Evolutionary conservation across 495 filamentous ascomycete genomes (phyloP), one percentile per base, ranked within the genome.

Genomic region (Penicillium verhagenii): DNA sequence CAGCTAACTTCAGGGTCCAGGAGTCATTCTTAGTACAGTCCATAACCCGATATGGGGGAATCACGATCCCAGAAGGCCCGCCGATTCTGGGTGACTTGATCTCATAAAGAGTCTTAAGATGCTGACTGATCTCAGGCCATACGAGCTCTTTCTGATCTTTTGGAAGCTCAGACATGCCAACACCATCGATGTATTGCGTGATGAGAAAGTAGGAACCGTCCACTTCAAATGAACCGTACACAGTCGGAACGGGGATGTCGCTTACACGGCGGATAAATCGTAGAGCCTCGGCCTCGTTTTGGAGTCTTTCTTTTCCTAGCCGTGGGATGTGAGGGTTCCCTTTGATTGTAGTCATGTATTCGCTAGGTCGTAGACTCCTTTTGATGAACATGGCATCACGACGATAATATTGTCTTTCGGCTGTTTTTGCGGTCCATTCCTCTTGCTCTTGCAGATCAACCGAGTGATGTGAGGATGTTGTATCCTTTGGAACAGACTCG

Each of bases 381-480:
- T 60, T 60, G 19, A 60, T 60, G 20, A 56, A 61, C 23, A 53
- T 50, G 18, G 31, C 50, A 43, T 24, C 56, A 25, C 25, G 25
- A 26, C 45, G 50, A 19, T 59, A 54, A 29, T 59, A 59, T 2
- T 24, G 51, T 59, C 56, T 59, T 45, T 59, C 56, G 16, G 56
- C 49, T n/a, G 50, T 48, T 14, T 5, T 48, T 23, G 40, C 47
- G 35, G 47, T 47, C n/a, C n/a, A n/a, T n/a, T n/a, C n/a, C n/a
- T n/a, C n/a, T n/a, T n/a, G n/a, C n/a, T n/a, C n/a, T n/a, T n/a
- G n/a, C n/a, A n/a, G n/a, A n/a, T n/a, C n/a, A n/a, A n/a, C n/a
- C n/a, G n/a, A n/a, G n/a, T n/a, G n/a, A n/a, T n/a, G n/a, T n/a
- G n/a, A n/a, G n/a, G n/a, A n/a, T n/a, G n/a, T n/a, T n/a, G n/a